Conservation (phyloP, 345 rosid genomes). For the Carallia pectinifolia region DNA sequence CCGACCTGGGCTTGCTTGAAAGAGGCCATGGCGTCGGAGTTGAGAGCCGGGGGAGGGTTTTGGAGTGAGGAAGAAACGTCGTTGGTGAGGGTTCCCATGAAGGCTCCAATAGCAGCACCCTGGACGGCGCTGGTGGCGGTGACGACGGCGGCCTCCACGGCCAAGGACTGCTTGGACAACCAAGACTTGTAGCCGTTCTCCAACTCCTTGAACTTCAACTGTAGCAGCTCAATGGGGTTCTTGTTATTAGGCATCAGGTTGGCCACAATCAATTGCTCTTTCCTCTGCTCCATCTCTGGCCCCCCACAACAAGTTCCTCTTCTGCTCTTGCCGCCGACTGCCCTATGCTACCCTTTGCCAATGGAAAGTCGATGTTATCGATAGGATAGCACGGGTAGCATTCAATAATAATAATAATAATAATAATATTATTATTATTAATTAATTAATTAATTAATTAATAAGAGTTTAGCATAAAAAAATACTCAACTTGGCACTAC, state of each 20-base stretch:
- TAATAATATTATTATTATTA: too few relatives aligned
- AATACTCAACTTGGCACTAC: too few relatives aligned
- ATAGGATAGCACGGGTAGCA: too few relatives aligned
- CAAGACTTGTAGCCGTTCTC: constrained; percentile 66
- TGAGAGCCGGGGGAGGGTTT: constrained; percentile 45
- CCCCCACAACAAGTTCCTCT: too few relatives aligned
- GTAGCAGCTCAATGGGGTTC: constrained; percentile 57
- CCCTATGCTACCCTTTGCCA: too few relatives aligned
- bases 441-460: too few relatives aligned
- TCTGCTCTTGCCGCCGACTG: too few relatives aligned
- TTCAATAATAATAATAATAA: too few relatives aligned
- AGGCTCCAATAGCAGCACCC: constrained; percentile 82
- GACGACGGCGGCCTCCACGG: constrained; percentile 76
- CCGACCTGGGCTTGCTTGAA: constrained; percentile 83
- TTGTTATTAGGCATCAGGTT: constrained; percentile 37
- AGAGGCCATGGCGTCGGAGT: constrained; percentile 85
- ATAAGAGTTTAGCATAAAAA: too few relatives aligned
- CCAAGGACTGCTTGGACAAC: constrained; percentile 69
- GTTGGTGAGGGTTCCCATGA: constrained; percentile 68
- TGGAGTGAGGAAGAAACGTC: constrained; percentile 52
- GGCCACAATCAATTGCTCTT: constrained; percentile 37
- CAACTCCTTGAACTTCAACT: constrained; percentile 55
- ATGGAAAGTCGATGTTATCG: too few relatives aligned
- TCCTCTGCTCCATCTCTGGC: constrained; percentile 49
- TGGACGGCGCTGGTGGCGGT: constrained; percentile 68